phyloP scores from a whole-genome alignment of 164 flowering plant species.

The Annona cherimola region DNA sequence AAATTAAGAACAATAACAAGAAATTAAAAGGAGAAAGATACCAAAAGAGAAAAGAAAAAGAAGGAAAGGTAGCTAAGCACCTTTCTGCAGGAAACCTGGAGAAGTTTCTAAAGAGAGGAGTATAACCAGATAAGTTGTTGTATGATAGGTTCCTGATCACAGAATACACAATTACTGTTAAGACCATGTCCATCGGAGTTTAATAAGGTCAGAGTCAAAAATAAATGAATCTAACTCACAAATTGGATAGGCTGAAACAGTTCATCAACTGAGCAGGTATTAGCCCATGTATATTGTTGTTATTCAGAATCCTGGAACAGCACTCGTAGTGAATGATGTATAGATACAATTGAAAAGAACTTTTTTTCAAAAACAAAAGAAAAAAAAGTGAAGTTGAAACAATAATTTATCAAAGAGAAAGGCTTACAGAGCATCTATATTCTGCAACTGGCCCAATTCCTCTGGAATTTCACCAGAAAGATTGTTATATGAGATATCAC shows the following conservation, averaged over 20 bases:
- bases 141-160: constrained; percentile 62
- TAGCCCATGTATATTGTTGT: constrained; percentile 58
- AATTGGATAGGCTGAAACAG: constrained; percentile 60
- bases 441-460: constrained; percentile 79
- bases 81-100: constrained; percentile 70
- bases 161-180: too few species aligned
- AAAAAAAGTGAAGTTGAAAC: background rate
- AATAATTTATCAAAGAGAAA: background rate
- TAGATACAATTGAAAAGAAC: background rate
- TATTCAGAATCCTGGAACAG: constrained; percentile 52
- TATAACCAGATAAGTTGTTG: constrained; percentile 73
- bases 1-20: background rate
- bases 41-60: background rate
- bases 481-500: constrained; percentile 77
- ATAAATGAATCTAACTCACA: constrained; percentile 40
- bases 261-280: constrained; percentile 70
- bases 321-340: background rate
- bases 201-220: background rate
- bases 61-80: constrained; percentile 17
- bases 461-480: constrained; percentile 63
- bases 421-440: constrained; percentile 60
- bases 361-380: background rate
- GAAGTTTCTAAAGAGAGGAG: constrained; percentile 54
- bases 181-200: too few species aligned
- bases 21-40: background rate